These are phyloP conservation scores for Fusarium bactridioides DNA, from an alignment of 2,329 filamentous ascomycete genomes.

Conservation along the genomic window DNA sequence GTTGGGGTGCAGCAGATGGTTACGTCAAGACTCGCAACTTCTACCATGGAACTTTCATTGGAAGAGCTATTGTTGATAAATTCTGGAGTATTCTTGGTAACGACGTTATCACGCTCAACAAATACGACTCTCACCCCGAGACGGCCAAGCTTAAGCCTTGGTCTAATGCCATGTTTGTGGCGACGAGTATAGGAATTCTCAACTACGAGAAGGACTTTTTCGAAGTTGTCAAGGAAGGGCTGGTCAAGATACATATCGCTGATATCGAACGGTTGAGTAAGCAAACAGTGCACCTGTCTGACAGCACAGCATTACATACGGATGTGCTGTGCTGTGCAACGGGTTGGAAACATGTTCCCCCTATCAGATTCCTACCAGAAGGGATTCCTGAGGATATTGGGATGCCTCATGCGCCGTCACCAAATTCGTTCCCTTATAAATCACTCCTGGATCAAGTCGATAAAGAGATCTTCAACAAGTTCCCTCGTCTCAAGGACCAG, in stretches of 20 bases:
- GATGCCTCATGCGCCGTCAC: constrained; percentile 51
- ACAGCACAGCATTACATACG: constrained; percentile 49
- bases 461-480: constrained; percentile 59
- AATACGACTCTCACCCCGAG: constrained; percentile 53
- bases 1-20: constrained; percentile 67
- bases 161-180: constrained; percentile 56
- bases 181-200: constrained; percentile 58
- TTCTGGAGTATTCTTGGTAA: constrained; percentile 55
- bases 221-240: constrained; percentile 57
- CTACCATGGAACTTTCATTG: constrained; percentile 60
- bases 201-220: constrained; percentile 62
- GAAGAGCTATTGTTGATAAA: constrained; percentile 55
- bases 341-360: constrained; percentile 54
- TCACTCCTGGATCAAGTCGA: constrained; percentile 55
- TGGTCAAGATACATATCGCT: constrained; percentile 56
- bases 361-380: constrained; percentile 54
- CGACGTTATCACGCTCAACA: constrained; percentile 56
- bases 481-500: constrained; percentile 61
- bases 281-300: constrained; percentile 52
- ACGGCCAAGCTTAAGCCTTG: constrained; percentile 51
- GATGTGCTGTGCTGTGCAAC: constrained; percentile 60
- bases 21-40: constrained; percentile 56
- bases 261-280: constrained; percentile 53
- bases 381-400: constrained; percentile 58
- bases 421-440: constrained; percentile 38